Conservation (phyloP, 2,329 filamentous ascomycete genomes). For the Penicillium sp. region DNA sequence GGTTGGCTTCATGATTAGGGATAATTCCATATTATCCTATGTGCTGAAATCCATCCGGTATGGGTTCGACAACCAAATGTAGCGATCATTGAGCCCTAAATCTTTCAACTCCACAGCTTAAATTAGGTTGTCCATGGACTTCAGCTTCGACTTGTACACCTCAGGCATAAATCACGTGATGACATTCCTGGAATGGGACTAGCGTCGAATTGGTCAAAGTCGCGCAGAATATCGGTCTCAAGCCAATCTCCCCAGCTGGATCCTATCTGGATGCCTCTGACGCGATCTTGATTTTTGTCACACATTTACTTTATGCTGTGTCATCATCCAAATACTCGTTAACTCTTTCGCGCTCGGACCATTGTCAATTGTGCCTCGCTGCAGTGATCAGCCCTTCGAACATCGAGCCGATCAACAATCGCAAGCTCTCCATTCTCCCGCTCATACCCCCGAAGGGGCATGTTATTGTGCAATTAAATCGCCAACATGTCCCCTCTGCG, state of each 20-base stretch:
- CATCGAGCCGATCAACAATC: slow-evolving; percentile 21
- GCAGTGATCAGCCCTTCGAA: slow-evolving; percentile 18
- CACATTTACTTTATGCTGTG: not conserved
- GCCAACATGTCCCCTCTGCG: slow-evolving; percentile 63
- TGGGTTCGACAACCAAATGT: too few species aligned
- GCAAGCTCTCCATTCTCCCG: slow-evolving; percentile 17
- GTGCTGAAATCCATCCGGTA: too few species aligned
- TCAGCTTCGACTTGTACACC: too few species aligned
- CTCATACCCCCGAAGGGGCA: slow-evolving; percentile 32
- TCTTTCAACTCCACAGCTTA: too few species aligned
- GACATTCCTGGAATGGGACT: slow-evolving; percentile 22
- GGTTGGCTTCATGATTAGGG: too few species aligned
- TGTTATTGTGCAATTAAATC: slow-evolving; percentile 33
- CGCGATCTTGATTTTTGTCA: not conserved
- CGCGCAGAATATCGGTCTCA: slow-evolving; percentile 23
- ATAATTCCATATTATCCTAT: too few species aligned
- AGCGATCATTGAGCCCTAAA: too few species aligned
- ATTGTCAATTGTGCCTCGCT: not conserved
- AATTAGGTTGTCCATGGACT: too few species aligned
- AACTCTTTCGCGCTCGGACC: not conserved
- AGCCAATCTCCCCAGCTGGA: slow-evolving; percentile 2
- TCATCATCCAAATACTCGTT: not conserved
- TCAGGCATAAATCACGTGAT: slow-evolving; percentile 27
- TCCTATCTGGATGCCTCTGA: slow-evolving; percentile 3
- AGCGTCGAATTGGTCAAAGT: slow-evolving; percentile 31